Conservation (phyloP, 305 asterid genomes). For the Euphrasia arctica region DNA sequence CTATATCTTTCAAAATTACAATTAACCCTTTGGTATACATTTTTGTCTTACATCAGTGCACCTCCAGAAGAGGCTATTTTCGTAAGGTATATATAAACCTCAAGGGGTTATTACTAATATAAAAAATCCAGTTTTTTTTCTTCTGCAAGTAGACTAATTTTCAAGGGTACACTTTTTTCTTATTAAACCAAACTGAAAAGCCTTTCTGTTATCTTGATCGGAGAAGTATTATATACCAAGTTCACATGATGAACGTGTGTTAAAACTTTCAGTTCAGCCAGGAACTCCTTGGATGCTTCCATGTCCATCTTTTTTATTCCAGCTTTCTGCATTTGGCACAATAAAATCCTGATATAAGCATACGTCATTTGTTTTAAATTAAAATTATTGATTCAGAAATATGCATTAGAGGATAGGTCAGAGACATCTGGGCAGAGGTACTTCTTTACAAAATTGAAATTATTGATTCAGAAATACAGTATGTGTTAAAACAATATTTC, state of each 20-base stretch:
- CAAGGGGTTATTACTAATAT: no score
- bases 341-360: background rate
- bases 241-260: conserved; percentile 91
- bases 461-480: no score
- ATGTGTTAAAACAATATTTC: no score
- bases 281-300: conserved; percentile 88
- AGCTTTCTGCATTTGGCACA: conserved; percentile 52
- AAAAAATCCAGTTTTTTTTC: no score
- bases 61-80: no score
- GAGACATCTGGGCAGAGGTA: no score
- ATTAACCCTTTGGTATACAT: no score
- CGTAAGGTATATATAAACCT: no score
- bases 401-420: no score
- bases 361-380: background rate
- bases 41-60: background rate
- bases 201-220: background rate
- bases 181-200: no score
- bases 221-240: conserved; percentile 47
- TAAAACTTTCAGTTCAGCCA: conserved; percentile 76
- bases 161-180: background rate
- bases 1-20: no score
- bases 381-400: background rate
- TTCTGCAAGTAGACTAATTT: background rate
- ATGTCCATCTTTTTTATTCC: conserved; percentile 86
- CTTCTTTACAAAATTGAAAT: no score